Conservation (phyloP, 768 basidiomycete species). For the Xerocomellus chrysenteron region DNA sequence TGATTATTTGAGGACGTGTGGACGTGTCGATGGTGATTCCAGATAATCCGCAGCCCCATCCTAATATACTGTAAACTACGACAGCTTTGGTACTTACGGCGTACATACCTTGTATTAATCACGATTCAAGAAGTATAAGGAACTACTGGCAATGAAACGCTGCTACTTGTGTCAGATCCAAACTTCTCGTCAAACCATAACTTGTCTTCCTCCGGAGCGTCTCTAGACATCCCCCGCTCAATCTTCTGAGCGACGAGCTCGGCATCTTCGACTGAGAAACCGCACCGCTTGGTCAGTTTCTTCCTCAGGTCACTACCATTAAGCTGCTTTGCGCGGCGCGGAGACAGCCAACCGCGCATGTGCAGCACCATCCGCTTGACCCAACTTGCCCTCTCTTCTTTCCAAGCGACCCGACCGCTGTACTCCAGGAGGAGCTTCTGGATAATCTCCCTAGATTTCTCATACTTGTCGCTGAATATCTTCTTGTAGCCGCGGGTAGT, state of each 20-base stretch:
- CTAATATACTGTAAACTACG: slow-evolving; percentile 3
- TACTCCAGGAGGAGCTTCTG: slow-evolving; percentile 17
- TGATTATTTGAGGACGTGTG: slow-evolving; percentile 46
- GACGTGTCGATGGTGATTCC: not conserved
- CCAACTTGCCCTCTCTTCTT: slow-evolving; percentile 26
- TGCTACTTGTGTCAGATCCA: slow-evolving; percentile 3
- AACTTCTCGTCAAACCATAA: slow-evolving; percentile 20
- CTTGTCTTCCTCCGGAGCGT: no score
- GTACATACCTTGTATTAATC: no score
- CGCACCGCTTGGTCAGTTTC: slow-evolving; percentile 25
- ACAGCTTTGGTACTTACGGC: not conserved
- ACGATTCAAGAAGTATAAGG: not conserved
- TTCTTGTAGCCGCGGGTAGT: slow-evolving; percentile 26
- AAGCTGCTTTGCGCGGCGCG: slow-evolving; percentile 11
- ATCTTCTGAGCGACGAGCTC: slow-evolving; percentile 19
- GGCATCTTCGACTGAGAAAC: slow-evolving; percentile 23
- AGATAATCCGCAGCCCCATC: not conserved
- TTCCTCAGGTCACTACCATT: slow-evolving; percentile 14
- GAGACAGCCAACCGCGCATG: slow-evolving; percentile 25
- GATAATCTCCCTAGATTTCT: slow-evolving; percentile 29
- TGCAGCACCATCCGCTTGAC: slow-evolving; percentile 25
- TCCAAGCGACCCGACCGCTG: slow-evolving; percentile 19
- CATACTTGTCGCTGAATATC: slow-evolving; percentile 32
- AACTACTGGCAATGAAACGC: slow-evolving; percentile 13
- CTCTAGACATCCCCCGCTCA: slow-evolving; percentile 6